Evolutionary conservation across 345 rosid species (phyloP), one percentile per base, ranked within the genome.

Genomic region (Sisymbrium altissimum): DNA sequence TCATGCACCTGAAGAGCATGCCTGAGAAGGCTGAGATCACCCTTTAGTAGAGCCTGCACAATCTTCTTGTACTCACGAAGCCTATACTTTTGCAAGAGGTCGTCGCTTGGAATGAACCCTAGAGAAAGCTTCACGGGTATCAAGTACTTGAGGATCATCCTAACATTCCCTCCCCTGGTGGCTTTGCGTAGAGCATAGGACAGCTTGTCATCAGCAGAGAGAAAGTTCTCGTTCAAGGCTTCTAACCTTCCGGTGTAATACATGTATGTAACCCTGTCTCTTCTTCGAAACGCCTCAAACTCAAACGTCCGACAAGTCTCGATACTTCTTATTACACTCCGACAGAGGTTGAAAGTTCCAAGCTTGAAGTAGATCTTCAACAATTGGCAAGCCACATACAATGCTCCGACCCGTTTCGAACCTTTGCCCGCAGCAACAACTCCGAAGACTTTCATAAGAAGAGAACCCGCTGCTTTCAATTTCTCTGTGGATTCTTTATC

Each of bases 241-340:
- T 94, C 98, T 85, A 94, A 85, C 58, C 97, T 90, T 40, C 97
- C 97, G 21, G 97, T 94, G 57, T 94, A 94, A 83, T 94, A 94
- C 98, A 94, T 94, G 80, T 94, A 94, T 23, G 97, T 89, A 35
- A 91, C 98, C 97, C 91, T 94, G 66, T 94, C 98, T 81, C 95
- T 82, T 76, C 73, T 86, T 56, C 93, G 97, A 77, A 94, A 94
- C 73, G 2, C 30, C 3, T 29, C 30, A 29, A 29, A 29, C 4
- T 29, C 30, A 29, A 29, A 29, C 30, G 4, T 29, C 30, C 5
- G 30, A 29, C 4, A 1, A 29, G 30, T 29, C 30, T 29, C 30
- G 30, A 29, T 29, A 29, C 30, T 29, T 29, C 30, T 29, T 29
- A 29, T 4, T 0, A 29, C 30, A 29, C 30, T 29, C 30, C 30